These are phyloP conservation scores for Aegilops speltoides DNA, from an alignment of 176 grass and related monocot genomes.

Conservation along the genomic window DNA sequence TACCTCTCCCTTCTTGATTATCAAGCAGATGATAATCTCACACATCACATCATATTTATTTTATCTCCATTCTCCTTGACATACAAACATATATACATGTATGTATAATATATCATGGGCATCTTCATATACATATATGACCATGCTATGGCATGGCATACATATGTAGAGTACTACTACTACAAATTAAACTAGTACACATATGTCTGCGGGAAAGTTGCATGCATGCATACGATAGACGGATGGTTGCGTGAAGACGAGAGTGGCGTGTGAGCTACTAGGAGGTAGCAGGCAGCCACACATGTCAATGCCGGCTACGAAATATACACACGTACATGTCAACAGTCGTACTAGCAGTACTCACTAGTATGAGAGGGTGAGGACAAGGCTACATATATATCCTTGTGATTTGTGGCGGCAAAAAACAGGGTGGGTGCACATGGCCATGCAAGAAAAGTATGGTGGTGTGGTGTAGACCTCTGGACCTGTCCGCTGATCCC, in stretches of 20 bases:
- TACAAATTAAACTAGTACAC: neutral
- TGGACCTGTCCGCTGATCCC: conserved; percentile 50
- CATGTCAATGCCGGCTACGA: conserved; percentile 5
- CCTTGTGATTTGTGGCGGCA: neutral
- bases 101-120: no score
- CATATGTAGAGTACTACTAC: neutral
- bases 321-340: neutral
- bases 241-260: neutral
- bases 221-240: no score
- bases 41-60: neutral
- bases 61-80: neutral
- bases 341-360: neutral
- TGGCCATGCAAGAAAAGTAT: conserved; percentile 5
- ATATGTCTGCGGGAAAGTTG: neutral
- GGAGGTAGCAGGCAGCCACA: neutral
- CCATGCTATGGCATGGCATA: neutral
- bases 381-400: conserved; percentile 8
- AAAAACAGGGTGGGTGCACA: conserved; percentile 39
- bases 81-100: neutral
- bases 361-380: neutral
- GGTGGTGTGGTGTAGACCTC: conserved; percentile 23
- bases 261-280: neutral
- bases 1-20: neutral
- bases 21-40: neutral
- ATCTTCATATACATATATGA: neutral